These are phyloP conservation scores for Botrytis sinoallii DNA, from an alignment of 2,329 filamentous ascomycete species.

Conservation along the genomic window DNA sequence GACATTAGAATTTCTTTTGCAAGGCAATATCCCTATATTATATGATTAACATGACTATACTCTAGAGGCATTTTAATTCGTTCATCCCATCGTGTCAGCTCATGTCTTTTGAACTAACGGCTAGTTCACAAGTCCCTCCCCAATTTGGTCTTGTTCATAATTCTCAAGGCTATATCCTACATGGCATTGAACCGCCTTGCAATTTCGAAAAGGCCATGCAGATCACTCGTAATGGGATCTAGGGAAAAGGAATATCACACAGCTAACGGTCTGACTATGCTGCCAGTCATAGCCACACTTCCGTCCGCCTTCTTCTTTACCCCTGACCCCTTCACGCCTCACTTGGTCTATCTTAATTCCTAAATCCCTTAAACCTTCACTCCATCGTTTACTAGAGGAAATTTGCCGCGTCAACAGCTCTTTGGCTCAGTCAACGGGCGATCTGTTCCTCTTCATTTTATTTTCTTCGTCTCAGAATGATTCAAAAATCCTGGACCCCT, in stretches of 20 bases:
- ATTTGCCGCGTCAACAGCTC: too few relatives aligned
- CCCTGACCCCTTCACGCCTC: neutral
- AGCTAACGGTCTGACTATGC: neutral
- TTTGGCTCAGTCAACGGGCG: neutral
- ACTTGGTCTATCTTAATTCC: neutral
- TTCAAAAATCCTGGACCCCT: neutral
- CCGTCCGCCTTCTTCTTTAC: neutral
- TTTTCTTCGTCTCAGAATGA: neutral
- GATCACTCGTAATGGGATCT: neutral
- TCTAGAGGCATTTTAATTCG: neutral
- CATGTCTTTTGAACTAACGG: neutral
- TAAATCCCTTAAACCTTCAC: neutral
- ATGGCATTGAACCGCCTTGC: neutral
- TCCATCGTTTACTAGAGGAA: neutral
- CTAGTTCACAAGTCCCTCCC: neutral
- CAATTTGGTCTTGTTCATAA: neutral
- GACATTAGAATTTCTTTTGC: neutral
- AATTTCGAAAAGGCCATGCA: neutral
- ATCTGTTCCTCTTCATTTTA: neutral
- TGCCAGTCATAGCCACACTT: neutral
- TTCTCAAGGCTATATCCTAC: neutral
- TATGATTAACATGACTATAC: neutral
- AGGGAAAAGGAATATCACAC: neutral
- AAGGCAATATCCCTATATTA: neutral
- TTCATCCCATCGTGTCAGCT: neutral